Percentiles rank a stretch among this genome's conserved stretches.
phyloP scores from a whole-genome alignment of 768 basidiomycete species.

The Leccinum obscurum region DNA sequence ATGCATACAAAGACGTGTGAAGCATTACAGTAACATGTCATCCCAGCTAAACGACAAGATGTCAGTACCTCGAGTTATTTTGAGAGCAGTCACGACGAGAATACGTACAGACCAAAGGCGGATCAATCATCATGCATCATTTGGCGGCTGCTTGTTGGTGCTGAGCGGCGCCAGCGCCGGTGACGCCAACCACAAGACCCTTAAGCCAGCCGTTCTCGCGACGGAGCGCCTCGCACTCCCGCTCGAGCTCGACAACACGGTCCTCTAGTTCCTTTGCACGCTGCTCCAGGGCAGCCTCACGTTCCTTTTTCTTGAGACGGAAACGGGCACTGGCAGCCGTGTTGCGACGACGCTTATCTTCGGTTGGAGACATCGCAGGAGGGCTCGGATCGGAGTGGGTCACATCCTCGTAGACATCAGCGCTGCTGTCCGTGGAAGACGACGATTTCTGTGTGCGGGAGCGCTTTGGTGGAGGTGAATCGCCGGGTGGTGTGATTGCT shows the following conservation, averaged over 20 bases:
- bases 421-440: conserved; percentile 23
- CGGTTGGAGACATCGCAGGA: conserved; percentile 51
- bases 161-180: conserved; percentile 57
- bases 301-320: conserved; percentile 94
- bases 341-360: conserved; percentile 93
- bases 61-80: background rate
- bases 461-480: conserved; percentile 44
- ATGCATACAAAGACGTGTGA: background rate
- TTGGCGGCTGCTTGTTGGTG: conserved; percentile 27
- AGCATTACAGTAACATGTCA: background rate
- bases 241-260: conserved; percentile 79
- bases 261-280: conserved; percentile 83
- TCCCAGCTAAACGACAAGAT: background rate
- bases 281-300: conserved; percentile 85
- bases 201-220: conserved; percentile 94
- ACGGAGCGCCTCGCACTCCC: conserved; percentile 85
- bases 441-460: conserved; percentile 56
- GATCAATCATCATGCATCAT: no score
- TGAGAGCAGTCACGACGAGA: background rate
- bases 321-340: conserved; percentile 93
- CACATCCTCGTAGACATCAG: conserved; percentile 22
- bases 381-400: conserved; percentile 12
- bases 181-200: conserved; percentile 85
- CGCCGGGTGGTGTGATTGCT: conserved; percentile 14
- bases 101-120: conserved; percentile 5